Conservation (phyloP, 192 early-diverging fungal species). For the Backusella macrospora region DNA sequence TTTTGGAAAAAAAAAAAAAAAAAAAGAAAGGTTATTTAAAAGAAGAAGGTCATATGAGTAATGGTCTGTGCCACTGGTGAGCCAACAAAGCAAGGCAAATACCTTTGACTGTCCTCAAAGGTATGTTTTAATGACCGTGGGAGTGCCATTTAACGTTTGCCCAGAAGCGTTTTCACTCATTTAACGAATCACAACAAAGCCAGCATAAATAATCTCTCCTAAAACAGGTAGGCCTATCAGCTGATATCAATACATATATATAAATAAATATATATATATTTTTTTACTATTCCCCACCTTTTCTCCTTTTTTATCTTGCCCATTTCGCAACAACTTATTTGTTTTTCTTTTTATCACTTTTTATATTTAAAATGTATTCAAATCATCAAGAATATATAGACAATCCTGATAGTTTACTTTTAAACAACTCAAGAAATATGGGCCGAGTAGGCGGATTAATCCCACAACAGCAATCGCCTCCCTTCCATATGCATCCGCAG, state of each 20-base stretch:
- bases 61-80: slow-evolving; percentile 3
- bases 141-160: slow-evolving; percentile 3
- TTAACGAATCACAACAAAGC: slow-evolving; percentile 8
- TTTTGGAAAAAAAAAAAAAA: slow-evolving; percentile 3
- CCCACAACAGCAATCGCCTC: neutral
- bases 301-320: slow-evolving; percentile 4
- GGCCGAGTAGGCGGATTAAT: neutral
- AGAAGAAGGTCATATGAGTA: neutral
- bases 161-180: neutral
- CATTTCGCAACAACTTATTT: neutral
- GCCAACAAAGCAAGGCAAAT: slow-evolving; percentile 2
- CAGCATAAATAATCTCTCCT: neutral
- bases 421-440: slow-evolving; percentile 4
- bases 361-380: neutral
- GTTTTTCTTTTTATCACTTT: slow-evolving; percentile 2
- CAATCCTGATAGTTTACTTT: slow-evolving; percentile 1
- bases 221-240: slow-evolving; percentile 6
- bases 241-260: neutral
- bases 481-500: slow-evolving; percentile 14
- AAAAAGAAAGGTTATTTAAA: neutral
- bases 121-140: slow-evolving; percentile 4
- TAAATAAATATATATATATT: neutral
- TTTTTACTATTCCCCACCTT: slow-evolving; percentile 12
- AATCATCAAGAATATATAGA: slow-evolving; percentile 5
- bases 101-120: neutral